Evolutionary conservation across 1,139 yeast genomes (phyloP).

Genomic region (Candida smagusa): DNA sequence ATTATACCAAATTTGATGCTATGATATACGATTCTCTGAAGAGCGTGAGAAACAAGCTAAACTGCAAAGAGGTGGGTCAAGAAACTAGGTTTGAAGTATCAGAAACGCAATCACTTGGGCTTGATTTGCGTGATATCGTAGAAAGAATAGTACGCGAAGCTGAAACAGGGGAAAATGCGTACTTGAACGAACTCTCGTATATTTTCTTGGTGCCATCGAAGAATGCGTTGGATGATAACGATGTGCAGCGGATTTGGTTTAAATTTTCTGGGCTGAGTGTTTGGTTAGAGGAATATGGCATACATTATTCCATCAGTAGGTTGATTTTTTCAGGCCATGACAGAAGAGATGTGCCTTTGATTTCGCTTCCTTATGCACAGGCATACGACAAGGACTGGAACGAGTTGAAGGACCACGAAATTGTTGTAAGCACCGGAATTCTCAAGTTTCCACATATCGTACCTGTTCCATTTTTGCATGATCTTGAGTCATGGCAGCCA

Average conservation of each 20-base stretch:
- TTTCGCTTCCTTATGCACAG: conserved; percentile 43
- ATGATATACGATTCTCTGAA: too few species aligned
- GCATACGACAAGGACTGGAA: conserved; percentile 46
- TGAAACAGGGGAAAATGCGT: too few species aligned
- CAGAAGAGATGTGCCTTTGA: conserved; percentile 28
- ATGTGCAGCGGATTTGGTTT: conserved; percentile 33
- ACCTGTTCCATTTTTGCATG: conserved; percentile 33
- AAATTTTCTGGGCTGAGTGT: conserved; percentile 39
- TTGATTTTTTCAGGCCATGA: conserved; percentile 29
- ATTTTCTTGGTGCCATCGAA: conserved; percentile 12
- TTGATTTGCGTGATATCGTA: too few species aligned
- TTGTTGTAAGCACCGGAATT: conserved; percentile 17
- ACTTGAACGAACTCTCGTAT: conserved; percentile 10
- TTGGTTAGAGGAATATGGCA: conserved; percentile 39
- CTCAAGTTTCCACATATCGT: conserved; percentile 28
- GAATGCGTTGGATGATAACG: conserved; percentile 20
- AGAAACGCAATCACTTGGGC: too few species aligned
- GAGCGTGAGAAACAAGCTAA: too few species aligned
- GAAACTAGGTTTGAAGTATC: too few species aligned
- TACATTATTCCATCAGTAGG: conserved; percentile 35
- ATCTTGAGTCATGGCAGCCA: conserved; percentile 15
- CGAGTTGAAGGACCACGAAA: conserved; percentile 32
- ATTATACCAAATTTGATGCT: too few species aligned
- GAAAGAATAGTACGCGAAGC: too few species aligned
- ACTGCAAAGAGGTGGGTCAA: too few species aligned